Base-by-base conservation (phyloP, 164 flowering plant species). In the Magnolia officinalis region DNA sequence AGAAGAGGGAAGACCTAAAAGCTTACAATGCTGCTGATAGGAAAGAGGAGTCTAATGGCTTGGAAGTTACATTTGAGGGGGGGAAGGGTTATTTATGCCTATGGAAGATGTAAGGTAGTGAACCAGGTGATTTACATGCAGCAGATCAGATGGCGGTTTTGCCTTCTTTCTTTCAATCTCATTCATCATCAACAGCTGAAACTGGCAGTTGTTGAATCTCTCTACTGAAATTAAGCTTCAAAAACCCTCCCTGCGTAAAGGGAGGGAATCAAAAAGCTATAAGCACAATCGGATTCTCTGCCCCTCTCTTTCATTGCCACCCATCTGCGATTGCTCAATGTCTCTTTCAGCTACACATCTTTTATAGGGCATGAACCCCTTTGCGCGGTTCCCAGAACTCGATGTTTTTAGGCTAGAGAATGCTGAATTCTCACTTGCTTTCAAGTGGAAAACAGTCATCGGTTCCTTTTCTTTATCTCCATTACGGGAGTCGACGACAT, bases 301-400 rank as follows among this genome's bases (percentile, higher is more conserved):
- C 65, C 73, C 81, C 19, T 80, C 85, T 65, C 84, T 81, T 29
- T 83, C 87, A 11, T 79, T 77, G 7, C 70, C 77, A 8, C 78
- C 77, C 26, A 76, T 29, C 58, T 70, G 74, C 4, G 84, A 75
- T 50, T 83, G 78, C 45, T 69, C 78, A 20, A 69, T 50, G n/a
- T 82, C 87, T 71, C 82, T 81, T 73, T 83, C 89, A 7, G 86
- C 84, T 45, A 84, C 63, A 74, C 87, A 84, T 82, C 90, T 89
- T 77, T 88, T 91, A 70, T 91, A 91, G 2, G 95, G 96, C 19
- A 90, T 81, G 74, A 91, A 91, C 8, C 96, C 96, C 82, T 81
- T 88, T 58, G 4, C 24, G 51, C 78, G 21, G 29, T 71, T 80
- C 14, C 20, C 67, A n/a, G 51, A 20, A 24, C 63, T 58, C 23